Conservation (phyloP, 352 stramenopile genomes). For the Phytopythium helicoides region DNA sequence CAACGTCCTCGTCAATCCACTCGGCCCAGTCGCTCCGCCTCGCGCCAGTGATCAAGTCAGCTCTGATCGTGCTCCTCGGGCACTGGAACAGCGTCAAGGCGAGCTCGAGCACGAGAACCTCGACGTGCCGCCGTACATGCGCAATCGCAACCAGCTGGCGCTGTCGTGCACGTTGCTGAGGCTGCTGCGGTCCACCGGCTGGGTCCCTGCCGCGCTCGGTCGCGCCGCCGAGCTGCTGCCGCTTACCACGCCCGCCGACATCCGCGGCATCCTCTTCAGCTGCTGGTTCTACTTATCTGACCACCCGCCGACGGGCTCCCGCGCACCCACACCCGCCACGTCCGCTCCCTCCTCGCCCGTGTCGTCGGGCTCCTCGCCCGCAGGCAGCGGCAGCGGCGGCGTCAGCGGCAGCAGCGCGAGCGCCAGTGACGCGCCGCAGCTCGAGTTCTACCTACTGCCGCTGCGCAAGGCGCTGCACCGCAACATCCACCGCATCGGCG, state of each 20-base stretch:
- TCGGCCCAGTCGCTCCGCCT: conserved; percentile 52
- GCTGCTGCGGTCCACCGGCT: conserved; percentile 53
- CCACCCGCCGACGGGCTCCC: conserved; percentile 45
- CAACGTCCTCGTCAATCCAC: conserved; percentile 28
- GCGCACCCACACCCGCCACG: conserved; percentile 35
- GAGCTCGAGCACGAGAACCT: conserved; percentile 60
- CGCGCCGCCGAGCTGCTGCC: conserved; percentile 61
- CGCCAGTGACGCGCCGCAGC: conserved; percentile 31
- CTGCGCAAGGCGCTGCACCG: conserved; percentile 70
- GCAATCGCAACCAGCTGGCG: conserved; percentile 65
- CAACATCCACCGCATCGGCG: conserved; percentile 74
- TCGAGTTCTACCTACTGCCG: conserved; percentile 79
- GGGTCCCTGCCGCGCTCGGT: conserved; percentile 55
- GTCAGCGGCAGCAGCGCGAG: conserved; percentile 16
- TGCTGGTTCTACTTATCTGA: conserved; percentile 85
- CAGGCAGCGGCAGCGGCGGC: conserved; percentile 21
- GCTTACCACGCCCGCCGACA: conserved; percentile 61
- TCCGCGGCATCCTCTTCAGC: conserved; percentile 76
- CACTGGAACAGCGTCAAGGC: conserved; percentile 86
- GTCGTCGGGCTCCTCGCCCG: conserved; percentile 43
- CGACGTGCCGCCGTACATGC: conserved; percentile 80
- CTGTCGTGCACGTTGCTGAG: conserved; percentile 65
- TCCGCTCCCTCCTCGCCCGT: conserved; percentile 43
- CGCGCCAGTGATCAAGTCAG: conserved; percentile 73
- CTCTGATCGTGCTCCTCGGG: conserved; percentile 66